phyloP scores from a whole-genome alignment of 768 basidiomycete genomes.

The Amanita thiersii region DNA sequence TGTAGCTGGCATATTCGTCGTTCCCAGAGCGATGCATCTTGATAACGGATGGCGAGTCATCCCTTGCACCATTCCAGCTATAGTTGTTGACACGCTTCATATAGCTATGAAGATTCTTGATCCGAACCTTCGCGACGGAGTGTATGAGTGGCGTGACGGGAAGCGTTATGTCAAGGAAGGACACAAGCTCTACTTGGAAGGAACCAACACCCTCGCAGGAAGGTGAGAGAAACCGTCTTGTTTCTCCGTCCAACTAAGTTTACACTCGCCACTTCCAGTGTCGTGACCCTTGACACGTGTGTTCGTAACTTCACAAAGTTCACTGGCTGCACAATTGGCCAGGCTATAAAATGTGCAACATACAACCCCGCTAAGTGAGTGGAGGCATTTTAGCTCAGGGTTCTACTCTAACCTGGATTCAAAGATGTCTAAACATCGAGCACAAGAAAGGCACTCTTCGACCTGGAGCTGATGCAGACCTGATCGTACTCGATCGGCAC shows the following conservation, averaged over 20 bases:
- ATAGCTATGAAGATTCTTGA: conserved; percentile 83
- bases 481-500: conserved; percentile 64
- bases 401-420: conserved; percentile 1
- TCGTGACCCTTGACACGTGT: conserved; percentile 77
- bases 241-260: not conserved
- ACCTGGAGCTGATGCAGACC: conserved; percentile 80
- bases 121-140: conserved; percentile 74
- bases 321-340: conserved; percentile 74
- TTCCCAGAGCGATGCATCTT: conserved; percentile 83
- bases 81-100: not conserved
- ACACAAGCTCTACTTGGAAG: conserved; percentile 72
- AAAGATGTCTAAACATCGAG: conserved; percentile 71
- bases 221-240: conserved; percentile 39
- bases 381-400: not conserved
- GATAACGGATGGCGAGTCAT: conserved; percentile 72
- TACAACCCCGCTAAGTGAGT: conserved; percentile 74
- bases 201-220: conserved; percentile 83
- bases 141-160: conserved; percentile 85
- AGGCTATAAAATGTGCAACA: conserved; percentile 83
- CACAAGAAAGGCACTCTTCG: conserved; percentile 74
- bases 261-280: conserved; percentile 29
- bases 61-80: not conserved
- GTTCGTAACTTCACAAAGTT: conserved; percentile 80
- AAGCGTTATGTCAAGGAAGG: conserved; percentile 77
- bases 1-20: conserved; percentile 78